phyloP scores from a whole-genome alignment of 192 early-diverging fungal species.

The Funneliformis mosseae region DNA sequence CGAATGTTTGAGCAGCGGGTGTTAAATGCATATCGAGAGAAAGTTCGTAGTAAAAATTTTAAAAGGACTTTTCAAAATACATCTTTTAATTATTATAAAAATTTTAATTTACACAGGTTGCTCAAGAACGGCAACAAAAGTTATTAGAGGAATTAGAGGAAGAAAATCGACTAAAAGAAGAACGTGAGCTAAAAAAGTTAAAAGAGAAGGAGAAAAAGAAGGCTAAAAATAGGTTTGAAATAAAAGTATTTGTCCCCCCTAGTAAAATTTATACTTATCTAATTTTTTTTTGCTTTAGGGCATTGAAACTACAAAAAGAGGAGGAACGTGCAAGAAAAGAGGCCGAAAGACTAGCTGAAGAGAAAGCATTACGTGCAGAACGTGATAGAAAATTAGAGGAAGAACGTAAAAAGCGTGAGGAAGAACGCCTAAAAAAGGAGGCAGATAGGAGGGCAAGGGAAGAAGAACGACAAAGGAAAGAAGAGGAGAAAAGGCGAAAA shows the following conservation, averaged over 20 bases:
- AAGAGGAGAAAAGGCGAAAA: constrained; percentile 47
- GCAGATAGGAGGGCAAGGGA: constrained; percentile 56
- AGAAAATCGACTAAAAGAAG: constrained; percentile 70
- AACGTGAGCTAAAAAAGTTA: constrained; percentile 56
- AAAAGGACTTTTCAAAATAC: not conserved
- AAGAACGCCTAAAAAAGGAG: constrained; percentile 61
- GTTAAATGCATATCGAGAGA: constrained; percentile 90
- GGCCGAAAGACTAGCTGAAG: constrained; percentile 52
- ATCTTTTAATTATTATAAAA: not conserved
- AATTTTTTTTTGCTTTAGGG: constrained; percentile 44
- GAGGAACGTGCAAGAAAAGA: constrained; percentile 65
- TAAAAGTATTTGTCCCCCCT: constrained; percentile 1
- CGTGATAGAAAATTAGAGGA: constrained; percentile 59
- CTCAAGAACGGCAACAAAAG: constrained; percentile 82
- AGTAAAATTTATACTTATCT: not conserved
- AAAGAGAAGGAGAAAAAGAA: constrained; percentile 75
- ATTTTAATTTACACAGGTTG: constrained; percentile 37
- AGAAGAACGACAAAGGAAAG: constrained; percentile 42
- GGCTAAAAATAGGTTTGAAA: constrained; percentile 68
- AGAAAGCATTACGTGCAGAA: constrained; percentile 44
- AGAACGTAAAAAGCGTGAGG: constrained; percentile 62
- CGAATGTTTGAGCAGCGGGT: constrained; percentile 98
- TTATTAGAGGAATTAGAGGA: constrained; percentile 88
- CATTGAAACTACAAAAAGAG: constrained; percentile 70
- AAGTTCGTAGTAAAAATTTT: constrained; percentile 53